Percentiles rank a stretch among this genome's conserved stretches.
These are phyloP conservation scores for Acacia crassicarpa DNA, from an alignment of 306 rosid genomes.

Conservation along the genomic window DNA sequence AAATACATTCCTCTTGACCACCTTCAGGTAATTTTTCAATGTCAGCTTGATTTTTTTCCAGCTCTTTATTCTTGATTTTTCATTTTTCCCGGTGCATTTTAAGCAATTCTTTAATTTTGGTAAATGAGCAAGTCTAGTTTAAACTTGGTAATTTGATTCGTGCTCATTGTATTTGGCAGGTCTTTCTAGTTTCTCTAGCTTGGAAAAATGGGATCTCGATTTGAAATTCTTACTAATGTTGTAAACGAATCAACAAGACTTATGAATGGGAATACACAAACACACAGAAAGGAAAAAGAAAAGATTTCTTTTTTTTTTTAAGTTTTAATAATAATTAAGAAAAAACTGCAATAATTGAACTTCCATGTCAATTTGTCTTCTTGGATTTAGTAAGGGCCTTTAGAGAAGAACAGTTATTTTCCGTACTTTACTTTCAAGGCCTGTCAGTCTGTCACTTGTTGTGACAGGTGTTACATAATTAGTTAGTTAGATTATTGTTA, in stretches of 20 bases:
- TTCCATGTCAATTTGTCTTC: neutral
- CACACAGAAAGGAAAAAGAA: no score
- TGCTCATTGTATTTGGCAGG: neutral
- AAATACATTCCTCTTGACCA: conserved; percentile 63
- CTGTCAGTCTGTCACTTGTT: no score
- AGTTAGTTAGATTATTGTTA: no score
- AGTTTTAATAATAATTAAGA: neutral
- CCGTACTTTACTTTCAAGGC: neutral
- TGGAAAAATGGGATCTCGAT: conserved; percentile 1
- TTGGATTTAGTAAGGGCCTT: neutral
- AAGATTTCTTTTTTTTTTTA: conserved; percentile 11
- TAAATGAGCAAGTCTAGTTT: neutral
- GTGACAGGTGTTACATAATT: no score
- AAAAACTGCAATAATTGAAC: neutral
- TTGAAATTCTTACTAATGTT: neutral
- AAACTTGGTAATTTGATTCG: conserved; percentile 1
- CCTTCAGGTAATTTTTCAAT: conserved; percentile 52
- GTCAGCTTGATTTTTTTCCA: neutral
- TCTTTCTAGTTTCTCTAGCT: neutral
- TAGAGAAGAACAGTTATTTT: neutral
- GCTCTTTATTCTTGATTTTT: neutral
- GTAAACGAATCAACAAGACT: neutral
- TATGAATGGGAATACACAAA: neutral
- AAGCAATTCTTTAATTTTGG: neutral
- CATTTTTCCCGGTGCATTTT: neutral